phyloP scores from a whole-genome alignment of 768 basidiomycete genomes.

The Lactifluus volemus region DNA sequence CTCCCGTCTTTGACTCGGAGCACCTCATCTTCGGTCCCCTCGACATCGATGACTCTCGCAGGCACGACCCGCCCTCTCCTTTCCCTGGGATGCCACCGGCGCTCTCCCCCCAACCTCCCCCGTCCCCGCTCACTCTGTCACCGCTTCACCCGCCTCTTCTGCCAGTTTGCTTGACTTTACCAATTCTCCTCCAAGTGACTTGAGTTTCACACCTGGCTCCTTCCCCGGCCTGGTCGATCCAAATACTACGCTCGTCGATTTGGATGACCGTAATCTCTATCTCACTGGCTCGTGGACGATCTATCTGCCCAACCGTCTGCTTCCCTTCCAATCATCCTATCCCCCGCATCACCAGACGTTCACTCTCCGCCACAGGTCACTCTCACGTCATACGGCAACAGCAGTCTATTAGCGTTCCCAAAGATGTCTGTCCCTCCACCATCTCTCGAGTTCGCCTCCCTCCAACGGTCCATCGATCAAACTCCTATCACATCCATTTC shows the following conservation, averaged over 20 bases:
- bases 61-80: slow-evolving; percentile 24
- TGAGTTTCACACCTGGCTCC: slow-evolving; percentile 29
- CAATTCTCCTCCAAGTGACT: slow-evolving; percentile 33
- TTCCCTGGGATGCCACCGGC: slow-evolving; percentile 34
- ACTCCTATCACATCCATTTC: slow-evolving; percentile 38
- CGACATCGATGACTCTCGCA: slow-evolving; percentile 43
- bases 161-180: slow-evolving; percentile 33
- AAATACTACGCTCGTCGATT: slow-evolving; percentile 31
- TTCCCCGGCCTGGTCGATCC: slow-evolving; percentile 28
- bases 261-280: slow-evolving; percentile 34
- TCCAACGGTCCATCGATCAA: slow-evolving; percentile 43
- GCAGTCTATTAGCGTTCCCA: slow-evolving; percentile 29
- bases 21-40: slow-evolving; percentile 48
- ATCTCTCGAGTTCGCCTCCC: slow-evolving; percentile 43
- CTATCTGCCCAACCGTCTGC: slow-evolving; percentile 28
- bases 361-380: slow-evolving; percentile 37
- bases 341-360: slow-evolving; percentile 39
- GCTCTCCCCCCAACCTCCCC: slow-evolving; percentile 29
- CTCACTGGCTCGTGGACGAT: slow-evolving; percentile 62
- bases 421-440: slow-evolving; percentile 51
- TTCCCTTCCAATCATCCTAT: slow-evolving; percentile 45
- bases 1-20: slow-evolving; percentile 34
- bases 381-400: slow-evolving; percentile 41
- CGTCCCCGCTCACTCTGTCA: slow-evolving; percentile 32
- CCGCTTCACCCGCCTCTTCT: slow-evolving; percentile 33